Evolutionary conservation across 202 grass and related monocot genomes (phyloP).

Genomic region (Cymbopogon flexuosus): DNA sequence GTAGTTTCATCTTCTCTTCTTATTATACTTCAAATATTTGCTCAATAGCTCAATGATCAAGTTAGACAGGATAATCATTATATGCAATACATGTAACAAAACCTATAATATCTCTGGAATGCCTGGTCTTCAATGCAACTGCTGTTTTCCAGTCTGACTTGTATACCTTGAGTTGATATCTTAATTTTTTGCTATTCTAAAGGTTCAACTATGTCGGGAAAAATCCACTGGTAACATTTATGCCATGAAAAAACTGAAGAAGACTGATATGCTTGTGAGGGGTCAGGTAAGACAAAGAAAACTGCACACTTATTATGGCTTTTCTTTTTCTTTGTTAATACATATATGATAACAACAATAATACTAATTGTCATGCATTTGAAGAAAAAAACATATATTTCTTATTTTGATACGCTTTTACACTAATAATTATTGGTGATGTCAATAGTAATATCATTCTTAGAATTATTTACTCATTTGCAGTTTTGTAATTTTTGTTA

Average conservation of each 20-base stretch:
- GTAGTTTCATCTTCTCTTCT: neutral
- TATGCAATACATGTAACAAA: neutral
- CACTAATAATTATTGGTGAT: neutral
- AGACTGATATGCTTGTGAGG: conserved; percentile 80
- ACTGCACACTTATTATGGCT: neutral
- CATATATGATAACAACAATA: neutral
- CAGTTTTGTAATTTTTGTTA: neutral
- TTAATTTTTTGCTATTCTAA: conserved; percentile 8
- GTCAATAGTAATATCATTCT: neutral
- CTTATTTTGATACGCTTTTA: neutral
- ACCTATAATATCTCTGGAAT: neutral
- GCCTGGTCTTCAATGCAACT: neutral
- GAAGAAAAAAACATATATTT: neutral
- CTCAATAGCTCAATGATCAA: conserved; percentile 15
- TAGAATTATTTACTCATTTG: neutral
- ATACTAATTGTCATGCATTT: neutral
- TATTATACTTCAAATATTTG: neutral
- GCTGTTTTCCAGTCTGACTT: neutral
- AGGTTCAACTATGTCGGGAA: conserved; percentile 87
- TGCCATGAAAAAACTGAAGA: conserved; percentile 99
- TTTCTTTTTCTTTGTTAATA: conserved; percentile 18
- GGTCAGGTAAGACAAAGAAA: conserved; percentile 55
- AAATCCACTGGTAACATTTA: conserved; percentile 94
- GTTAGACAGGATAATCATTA: neutral
- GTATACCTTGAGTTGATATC: neutral